These are phyloP conservation scores for Gossypioides kirkii DNA, from an alignment of 345 rosid genomes.

Conservation along the genomic window DNA sequence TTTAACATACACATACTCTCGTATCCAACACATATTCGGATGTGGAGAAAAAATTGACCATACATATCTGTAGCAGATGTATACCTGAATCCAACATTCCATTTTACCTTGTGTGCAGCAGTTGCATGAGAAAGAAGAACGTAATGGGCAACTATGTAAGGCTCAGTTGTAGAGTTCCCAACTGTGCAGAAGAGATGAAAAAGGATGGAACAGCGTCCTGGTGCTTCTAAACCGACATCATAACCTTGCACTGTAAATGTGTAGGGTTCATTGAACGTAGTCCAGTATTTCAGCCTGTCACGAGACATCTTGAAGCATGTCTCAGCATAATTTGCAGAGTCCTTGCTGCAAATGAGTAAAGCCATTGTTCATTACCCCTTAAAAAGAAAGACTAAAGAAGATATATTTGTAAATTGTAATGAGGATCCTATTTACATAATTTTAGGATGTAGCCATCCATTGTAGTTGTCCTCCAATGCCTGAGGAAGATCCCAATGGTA, in stretches of 20 bases:
- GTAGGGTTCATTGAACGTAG: conserved; percentile 90
- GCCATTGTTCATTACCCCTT: background rate
- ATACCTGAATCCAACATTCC: background rate
- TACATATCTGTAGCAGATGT: too few species aligned
- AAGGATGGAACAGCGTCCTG: conserved; percentile 73
- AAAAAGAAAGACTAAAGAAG: background rate
- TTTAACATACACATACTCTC: too few species aligned
- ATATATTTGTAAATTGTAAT: too few species aligned
- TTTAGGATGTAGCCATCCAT: conserved; percentile 69
- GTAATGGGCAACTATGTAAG: conserved; percentile 83
- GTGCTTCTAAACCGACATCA: conserved; percentile 82
- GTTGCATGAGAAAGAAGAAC: conserved; percentile 65
- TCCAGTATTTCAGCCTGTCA: conserved; percentile 89
- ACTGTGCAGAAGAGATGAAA: conserved; percentile 53
- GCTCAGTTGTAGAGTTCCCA: conserved; percentile 86
- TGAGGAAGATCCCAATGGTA: conserved; percentile 99
- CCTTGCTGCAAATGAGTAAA: conserved; percentile 41
- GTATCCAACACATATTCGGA: too few species aligned
- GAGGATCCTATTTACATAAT: conserved; percentile 51
- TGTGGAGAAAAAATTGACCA: too few species aligned
- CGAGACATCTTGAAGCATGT: conserved; percentile 80
- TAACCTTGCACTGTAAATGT: conserved; percentile 80
- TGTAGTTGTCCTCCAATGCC: conserved; percentile 66
- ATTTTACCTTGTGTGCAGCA: conserved; percentile 50
- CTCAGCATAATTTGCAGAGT: conserved; percentile 75